A percentile compares a stretch with the other conserved stretches of the same genome.
These are phyloP conservation scores for Lagenaria siceraria DNA, from an alignment of 306 rosid genomes.

Conservation along the genomic window DNA sequence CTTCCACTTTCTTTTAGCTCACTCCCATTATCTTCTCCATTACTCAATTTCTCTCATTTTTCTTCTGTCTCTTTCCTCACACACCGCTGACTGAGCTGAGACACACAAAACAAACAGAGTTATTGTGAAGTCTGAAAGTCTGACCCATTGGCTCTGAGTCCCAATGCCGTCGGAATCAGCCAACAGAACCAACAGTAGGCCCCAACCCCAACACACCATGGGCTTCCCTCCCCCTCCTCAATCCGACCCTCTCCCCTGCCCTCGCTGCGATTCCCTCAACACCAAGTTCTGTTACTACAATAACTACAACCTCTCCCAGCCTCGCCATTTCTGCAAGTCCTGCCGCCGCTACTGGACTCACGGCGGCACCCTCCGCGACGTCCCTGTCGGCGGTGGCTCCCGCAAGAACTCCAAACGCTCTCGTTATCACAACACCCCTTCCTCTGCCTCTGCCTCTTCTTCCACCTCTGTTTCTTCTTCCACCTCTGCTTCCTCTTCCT, in stretches of 20 bases:
- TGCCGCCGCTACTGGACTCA: slow-evolving; percentile 58
- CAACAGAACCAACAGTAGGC: not conserved
- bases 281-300: slow-evolving; percentile 57
- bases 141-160: not conserved
- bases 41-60: too few species aligned
- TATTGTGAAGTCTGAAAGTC: not conserved
- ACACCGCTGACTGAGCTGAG: too few species aligned
- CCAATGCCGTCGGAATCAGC: slow-evolving; percentile 27
- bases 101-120: not conserved
- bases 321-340: slow-evolving; percentile 44
- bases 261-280: slow-evolving; percentile 35
- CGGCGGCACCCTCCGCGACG: slow-evolving; percentile 41
- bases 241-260: slow-evolving; percentile 30
- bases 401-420: slow-evolving; percentile 32
- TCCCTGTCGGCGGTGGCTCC: slow-evolving; percentile 43
- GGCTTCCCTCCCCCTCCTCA: slow-evolving; percentile 17
- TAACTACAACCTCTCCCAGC: slow-evolving; percentile 48
- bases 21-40: not conserved
- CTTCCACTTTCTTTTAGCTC: not conserved
- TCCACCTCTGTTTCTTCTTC: slow-evolving; percentile 9
- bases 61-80: not conserved
- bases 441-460: not conserved
- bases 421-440: slow-evolving; percentile 8
- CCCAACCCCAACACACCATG: slow-evolving; percentile 1
- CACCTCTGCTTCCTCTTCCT: slow-evolving; percentile 18